A percentile compares a stretch with the other conserved stretches of the same genome.
phyloP scores from a whole-genome alignment of 192 early-diverging fungal genomes.

The Allomyces arbusculus region DNA sequence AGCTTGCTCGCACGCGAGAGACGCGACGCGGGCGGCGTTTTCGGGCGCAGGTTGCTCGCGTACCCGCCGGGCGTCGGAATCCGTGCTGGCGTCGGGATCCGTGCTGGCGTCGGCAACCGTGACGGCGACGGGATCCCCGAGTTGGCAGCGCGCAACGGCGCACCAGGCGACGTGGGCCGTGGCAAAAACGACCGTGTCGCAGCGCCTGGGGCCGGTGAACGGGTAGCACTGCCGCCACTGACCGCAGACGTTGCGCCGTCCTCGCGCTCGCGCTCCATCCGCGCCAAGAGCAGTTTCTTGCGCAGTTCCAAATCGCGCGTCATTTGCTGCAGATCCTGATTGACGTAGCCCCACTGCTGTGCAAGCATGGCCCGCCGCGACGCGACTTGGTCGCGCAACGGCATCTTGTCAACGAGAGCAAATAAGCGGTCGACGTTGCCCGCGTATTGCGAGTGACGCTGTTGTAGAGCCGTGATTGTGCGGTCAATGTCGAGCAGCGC shows the following conservation, averaged over 20 bases:
- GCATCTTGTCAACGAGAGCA: not conserved
- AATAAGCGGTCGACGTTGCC: not conserved
- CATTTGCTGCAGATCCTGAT: not conserved
- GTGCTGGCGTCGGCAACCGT: not conserved
- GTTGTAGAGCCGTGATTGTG: not conserved
- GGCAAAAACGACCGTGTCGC: not conserved
- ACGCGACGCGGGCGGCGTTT: not conserved
- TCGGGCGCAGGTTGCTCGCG: not conserved
- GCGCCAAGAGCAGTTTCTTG: not conserved
- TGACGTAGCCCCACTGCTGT: not conserved
- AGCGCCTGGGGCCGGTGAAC: not conserved
- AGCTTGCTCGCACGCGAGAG: not conserved
- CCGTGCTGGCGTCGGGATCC: not conserved
- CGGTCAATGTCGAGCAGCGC: not conserved
- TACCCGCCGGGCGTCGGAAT: not conserved
- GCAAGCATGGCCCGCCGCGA: not conserved
- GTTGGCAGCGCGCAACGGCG: not conserved
- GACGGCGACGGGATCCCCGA: not conserved
- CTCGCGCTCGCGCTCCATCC: not conserved
- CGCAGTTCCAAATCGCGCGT: not conserved
- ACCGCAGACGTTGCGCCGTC: not conserved
- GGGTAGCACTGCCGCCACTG: not conserved
- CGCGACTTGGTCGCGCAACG: not conserved
- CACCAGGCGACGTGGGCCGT: not conserved
- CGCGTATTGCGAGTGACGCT: not conserved